These are phyloP conservation scores for Leptomonas pyrrhocoris DNA, from an alignment of 208 protist species.

Conservation along the genomic window DNA sequence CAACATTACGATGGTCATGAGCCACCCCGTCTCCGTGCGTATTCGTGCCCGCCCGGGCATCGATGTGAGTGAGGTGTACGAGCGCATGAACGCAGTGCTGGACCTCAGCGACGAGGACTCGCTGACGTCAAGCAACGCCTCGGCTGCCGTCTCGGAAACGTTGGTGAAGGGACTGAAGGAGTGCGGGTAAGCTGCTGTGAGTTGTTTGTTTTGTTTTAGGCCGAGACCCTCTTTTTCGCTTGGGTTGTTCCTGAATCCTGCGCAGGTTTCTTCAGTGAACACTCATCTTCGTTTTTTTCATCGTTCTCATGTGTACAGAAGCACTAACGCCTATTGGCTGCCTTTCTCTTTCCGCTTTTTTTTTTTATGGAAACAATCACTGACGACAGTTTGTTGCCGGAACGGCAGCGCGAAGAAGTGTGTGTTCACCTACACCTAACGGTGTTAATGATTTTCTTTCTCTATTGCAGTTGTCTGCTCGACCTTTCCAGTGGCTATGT, in stretches of 20 bases:
- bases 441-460: too few relatives aligned
- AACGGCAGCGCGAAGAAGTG: not conserved
- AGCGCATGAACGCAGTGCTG: slow-evolving; percentile 14
- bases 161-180: slow-evolving; percentile 10
- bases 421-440: not conserved
- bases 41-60: slow-evolving; percentile 28
- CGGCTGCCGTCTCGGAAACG: not conserved
- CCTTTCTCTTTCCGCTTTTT: not conserved
- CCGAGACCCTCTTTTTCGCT: too few relatives aligned
- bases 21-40: slow-evolving; percentile 39
- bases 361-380: not conserved
- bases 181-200: not conserved
- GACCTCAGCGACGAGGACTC: slow-evolving; percentile 21
- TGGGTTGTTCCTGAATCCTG: too few relatives aligned
- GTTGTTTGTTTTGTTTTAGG: not conserved
- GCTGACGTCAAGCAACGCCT: slow-evolving; percentile 7
- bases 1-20: slow-evolving; percentile 52
- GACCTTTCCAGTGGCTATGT: too few relatives aligned
- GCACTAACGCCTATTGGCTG: not conserved
- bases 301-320: too few relatives aligned
- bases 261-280: too few relatives aligned
- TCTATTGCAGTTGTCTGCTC: too few relatives aligned
- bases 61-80: slow-evolving; percentile 22
- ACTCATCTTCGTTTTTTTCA: not conserved
- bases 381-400: not conserved